phyloP scores from a whole-genome alignment of 2,329 filamentous ascomycete genomes.

The Pseudogymnoascus sp. region DNA sequence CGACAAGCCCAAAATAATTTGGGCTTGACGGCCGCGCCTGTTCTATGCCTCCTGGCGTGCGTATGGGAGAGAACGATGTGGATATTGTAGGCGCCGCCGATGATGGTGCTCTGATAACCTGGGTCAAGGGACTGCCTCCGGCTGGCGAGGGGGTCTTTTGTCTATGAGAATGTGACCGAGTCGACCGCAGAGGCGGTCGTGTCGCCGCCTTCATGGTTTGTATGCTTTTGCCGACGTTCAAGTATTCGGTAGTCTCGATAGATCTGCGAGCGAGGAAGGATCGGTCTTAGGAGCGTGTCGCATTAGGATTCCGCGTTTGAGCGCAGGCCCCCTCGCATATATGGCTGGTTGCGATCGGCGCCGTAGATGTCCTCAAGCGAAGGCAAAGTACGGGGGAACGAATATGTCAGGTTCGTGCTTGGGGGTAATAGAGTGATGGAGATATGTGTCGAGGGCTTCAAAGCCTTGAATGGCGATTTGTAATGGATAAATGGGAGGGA shows the following conservation, averaged over 20 bases:
- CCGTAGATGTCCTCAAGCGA: background rate
- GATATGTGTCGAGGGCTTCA: background rate
- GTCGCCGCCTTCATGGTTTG: slow-evolving; percentile 25
- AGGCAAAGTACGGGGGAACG: background rate
- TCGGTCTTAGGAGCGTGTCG: slow-evolving; percentile 1
- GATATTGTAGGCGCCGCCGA: slow-evolving; percentile 25
- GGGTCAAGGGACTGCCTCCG: slow-evolving; percentile 20
- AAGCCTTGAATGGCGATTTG: background rate
- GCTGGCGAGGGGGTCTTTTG: slow-evolving; percentile 14
- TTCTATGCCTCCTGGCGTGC: slow-evolving; percentile 21
- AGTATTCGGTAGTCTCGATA: background rate
- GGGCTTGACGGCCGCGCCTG: slow-evolving; percentile 51
- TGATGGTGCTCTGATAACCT: slow-evolving; percentile 19
- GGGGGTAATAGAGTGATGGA: background rate
- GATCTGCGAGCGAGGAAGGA: background rate
- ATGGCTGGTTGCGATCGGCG: background rate
- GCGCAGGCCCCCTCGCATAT: background rate
- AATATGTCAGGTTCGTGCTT: background rate
- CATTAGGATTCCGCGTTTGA: slow-evolving; percentile 2
- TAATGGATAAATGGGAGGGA: slow-evolving; percentile 4
- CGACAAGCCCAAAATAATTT: slow-evolving; percentile 76
- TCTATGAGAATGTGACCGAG: slow-evolving; percentile 22
- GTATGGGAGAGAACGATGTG: slow-evolving; percentile 11
- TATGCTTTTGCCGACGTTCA: background rate
- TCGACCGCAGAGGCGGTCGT: slow-evolving; percentile 24